Base-by-base conservation (phyloP, 2,329 filamentous ascomycete species). In the Fusarium coffeatum region DNA sequence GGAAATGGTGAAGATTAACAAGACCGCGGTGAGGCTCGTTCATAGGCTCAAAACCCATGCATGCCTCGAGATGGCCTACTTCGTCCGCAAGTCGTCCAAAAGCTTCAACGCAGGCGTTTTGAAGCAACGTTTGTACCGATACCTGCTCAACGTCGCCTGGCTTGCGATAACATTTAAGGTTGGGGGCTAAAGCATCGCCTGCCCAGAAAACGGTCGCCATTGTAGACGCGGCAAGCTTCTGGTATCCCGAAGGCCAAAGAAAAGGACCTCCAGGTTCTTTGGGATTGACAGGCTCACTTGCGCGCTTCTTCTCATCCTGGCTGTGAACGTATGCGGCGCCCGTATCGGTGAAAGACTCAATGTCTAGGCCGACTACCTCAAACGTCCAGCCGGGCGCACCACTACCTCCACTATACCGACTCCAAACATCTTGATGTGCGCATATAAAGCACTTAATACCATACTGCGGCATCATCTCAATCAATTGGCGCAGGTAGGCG, bases 371-470 rank as follows among this genome's bases (percentile, higher is more conserved):
- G 2, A 78, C 81, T 1, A 80, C 76, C 55, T 80, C 78, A 62
- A 83, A 82, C 0, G 81, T 82, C 81, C 81, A 83, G 10, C 79
- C 77, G 0, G 81, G 81, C 6, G 81, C 81, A 48, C 81, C 81
- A 45, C 80, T 82, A 1, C 81, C 81, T 12, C 81, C 81, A 30
- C 80, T 81, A 59, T 79, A 82, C 8, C 81, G 74, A 47, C 80
- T 82, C 81, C 81, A 83, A 13, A 82, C 80, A 45, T 83, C 81
- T 64, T 83, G 81, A 23, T 83, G 81, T 1, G 79, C 80, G 60
- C 81, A 82, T n/a, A 83, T 56, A 60, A 83, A 83, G 66, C 80
- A 81, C 58, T 78, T 78, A 46, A 83, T 74, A 23, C 81, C 81
- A 48, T 79, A 80, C 42, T 68, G 60, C 0, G 80, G 77, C 75